Evolutionary conservation across 2,329 filamentous ascomycete genomes (phyloP), one percentile per base, ranked within the genome.

Genomic region (Periconia sp.): DNA sequence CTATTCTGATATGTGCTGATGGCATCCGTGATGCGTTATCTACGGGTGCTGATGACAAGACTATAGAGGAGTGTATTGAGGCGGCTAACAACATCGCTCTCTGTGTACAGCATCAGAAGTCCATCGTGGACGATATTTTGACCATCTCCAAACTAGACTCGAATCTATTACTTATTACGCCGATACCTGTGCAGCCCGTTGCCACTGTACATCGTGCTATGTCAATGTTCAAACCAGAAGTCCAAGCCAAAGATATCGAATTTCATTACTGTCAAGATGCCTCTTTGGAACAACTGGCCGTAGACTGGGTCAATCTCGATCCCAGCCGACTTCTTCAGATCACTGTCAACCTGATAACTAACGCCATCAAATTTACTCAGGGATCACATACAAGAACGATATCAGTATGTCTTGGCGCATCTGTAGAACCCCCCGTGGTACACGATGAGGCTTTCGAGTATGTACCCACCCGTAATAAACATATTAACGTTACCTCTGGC

Each of bases 331-430:
- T 79, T 2, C 62, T 78, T 2, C 77, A 79, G 43, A 74, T 79
- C 3, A 66, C 76, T 0, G 63, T 74, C 27, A 74, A 74, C 30
- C 64, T 79, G 1, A 68, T 79, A n/a, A 78, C 76, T 9, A 79
- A 79, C 46, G 72, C 75, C 0, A 77, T 79, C 65, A 79, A 79
- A 50, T 79, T 79, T 56, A 79, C 76, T 0, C 67, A 74, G 33
- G 64, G 69, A 42, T 62, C 64, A 3, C 47, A 64, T 0, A 60
- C 53, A n/a, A 70, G 75, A 2, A 61, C 61, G 7, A 74, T 79
- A 51, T 70, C 62, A 0, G 69, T 79, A 5, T 71, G 66, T 20
- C 56, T 77, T 8, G 69, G 73, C 20, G 75, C 72, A 6, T 58
- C 58, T 3, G 20, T 44, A 1, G 53, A 86, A 1, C 54, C 58